Evolutionary conservation across 169 alveolate genomes (phyloP).

Genomic region (Plasmodium vinckei): DNA sequence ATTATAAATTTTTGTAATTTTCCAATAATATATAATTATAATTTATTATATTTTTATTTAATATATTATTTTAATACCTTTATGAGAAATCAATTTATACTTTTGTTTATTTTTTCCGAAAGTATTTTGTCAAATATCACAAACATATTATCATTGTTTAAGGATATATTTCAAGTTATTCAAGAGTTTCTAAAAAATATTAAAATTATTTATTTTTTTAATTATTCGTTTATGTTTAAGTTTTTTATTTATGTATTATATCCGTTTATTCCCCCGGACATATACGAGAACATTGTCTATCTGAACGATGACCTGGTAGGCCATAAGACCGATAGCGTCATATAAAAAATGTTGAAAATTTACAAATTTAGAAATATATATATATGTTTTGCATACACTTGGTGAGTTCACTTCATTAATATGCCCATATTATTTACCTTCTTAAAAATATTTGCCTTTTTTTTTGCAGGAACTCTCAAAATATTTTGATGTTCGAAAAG

Average conservation of each 20-base stretch:
- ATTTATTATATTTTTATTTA: constrained; percentile 27
- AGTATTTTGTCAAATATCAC: constrained; percentile 27
- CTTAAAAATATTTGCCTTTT: neutral
- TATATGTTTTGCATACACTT: too few relatives aligned
- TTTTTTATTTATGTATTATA: constrained; percentile 40
- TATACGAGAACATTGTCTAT: constrained; percentile 27
- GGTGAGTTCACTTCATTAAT: neutral
- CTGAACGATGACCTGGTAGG: constrained; percentile 22
- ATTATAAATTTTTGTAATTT: constrained; percentile 41
- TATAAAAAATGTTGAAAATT: too few relatives aligned
- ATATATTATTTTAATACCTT: constrained; percentile 35
- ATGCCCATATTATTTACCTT: neutral
- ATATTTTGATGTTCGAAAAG: constrained; percentile 52
- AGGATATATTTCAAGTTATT: constrained; percentile 41
- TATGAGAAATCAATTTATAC: constrained; percentile 54
- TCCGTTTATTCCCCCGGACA: constrained; percentile 51
- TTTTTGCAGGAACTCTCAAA: constrained; percentile 45
- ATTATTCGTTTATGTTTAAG: constrained; percentile 44
- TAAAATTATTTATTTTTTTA: constrained; percentile 41
- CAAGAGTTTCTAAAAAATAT: constrained; percentile 37
- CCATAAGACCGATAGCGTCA: neutral
- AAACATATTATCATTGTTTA: constrained; percentile 43
- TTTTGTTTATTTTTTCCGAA: constrained; percentile 41
- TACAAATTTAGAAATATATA: too few relatives aligned
- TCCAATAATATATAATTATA: constrained; percentile 30